These are phyloP conservation scores for Phytophthora chlamydospora DNA, from an alignment of 352 stramenopile genomes.

Conservation along the genomic window DNA sequence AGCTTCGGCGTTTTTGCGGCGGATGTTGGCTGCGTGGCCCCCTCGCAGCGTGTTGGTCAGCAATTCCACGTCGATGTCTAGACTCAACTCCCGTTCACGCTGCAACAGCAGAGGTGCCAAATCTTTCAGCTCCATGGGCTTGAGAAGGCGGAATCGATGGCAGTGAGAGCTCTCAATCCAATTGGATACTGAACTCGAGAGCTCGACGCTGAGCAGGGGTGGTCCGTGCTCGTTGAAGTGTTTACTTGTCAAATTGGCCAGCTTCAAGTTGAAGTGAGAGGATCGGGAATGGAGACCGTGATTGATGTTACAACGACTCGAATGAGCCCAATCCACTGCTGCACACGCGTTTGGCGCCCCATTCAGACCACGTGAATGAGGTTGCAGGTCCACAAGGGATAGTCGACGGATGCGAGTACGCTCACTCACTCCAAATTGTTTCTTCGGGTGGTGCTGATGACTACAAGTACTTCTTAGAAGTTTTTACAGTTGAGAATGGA, in stretches of 20 bases:
- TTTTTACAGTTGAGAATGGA: too few relatives aligned
- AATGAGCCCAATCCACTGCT: not conserved
- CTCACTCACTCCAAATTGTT: too few relatives aligned
- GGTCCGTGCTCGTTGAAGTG: conserved; percentile 13
- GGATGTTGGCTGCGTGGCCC: conserved; percentile 15
- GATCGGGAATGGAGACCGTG: too few relatives aligned
- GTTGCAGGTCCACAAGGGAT: too few relatives aligned
- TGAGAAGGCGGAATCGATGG: not conserved
- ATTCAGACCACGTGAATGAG: not conserved
- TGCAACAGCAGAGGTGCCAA: conserved; percentile 18
- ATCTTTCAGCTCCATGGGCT: conserved; percentile 19
- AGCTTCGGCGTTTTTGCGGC: conserved; percentile 19
- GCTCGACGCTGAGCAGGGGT: conserved; percentile 3
- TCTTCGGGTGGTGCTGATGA: too few relatives aligned
- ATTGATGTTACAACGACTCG: not conserved
- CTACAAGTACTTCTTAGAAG: too few relatives aligned
- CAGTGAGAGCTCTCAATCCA: conserved; percentile 2
- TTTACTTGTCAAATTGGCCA: conserved; percentile 26
- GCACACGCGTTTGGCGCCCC: too few relatives aligned
- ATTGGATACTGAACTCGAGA: conserved; percentile 7
- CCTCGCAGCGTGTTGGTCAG: conserved; percentile 21
- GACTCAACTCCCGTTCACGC: conserved; percentile 6
- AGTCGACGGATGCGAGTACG: too few relatives aligned
- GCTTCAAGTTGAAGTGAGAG: conserved; percentile 25
- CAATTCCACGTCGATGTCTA: conserved; percentile 13